Evolutionary conservation across 2,329 filamentous ascomycete species (phyloP), one percentile per base, ranked within the genome.

Genomic region (Grosmannia huntii): DNA sequence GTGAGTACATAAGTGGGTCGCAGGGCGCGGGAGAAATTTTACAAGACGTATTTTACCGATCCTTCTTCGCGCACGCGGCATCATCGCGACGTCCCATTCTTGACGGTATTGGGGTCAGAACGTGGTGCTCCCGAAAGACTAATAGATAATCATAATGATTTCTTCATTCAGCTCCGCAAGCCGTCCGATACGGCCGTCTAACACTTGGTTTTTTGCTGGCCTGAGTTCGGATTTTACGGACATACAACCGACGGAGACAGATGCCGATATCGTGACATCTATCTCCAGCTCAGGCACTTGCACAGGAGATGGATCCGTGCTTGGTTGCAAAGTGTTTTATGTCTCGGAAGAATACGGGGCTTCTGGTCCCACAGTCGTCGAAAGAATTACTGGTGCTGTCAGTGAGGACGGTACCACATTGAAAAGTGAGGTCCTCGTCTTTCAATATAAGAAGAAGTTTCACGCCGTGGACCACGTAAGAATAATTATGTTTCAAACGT

Each of bases 381-480:
- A 77, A 4, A 61, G 69, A 0, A 60, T 74, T 3, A 63, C 70
- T 3, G 64, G 70, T 0, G 66, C 67, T 0, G 71, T 74, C 9
- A 68, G 66, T 2, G 67, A 68, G 27, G 64, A 66, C 10, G 69
- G 65, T 1, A 67, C 68, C 4, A 70, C 73, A 3, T 58, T 83
- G 58, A 75, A 73, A 52, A 75, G 85, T 58, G 84, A 87, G 64
- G 81, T 87, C 0, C 72, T 88, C 21, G 75, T 88, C 0, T 88
- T 87, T 61, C 76, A 76, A 62, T 85, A 85, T 64, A 78, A 76
- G 56, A 81, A 79, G 3, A 82, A 79, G 60, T 74, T 87, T n/a
- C 78, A 87, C 64, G 85, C 85, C 0, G 72, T 87, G 25, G 83
- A 88, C 60, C 84, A 87, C 71, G 84, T 86, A 65, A 73, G 78